A percentile compares a stretch with the other conserved stretches of the same genome.
Evolutionary conservation across 257 asterid genomes (phyloP).

Genomic region (Mitragyna speciosa): DNA sequence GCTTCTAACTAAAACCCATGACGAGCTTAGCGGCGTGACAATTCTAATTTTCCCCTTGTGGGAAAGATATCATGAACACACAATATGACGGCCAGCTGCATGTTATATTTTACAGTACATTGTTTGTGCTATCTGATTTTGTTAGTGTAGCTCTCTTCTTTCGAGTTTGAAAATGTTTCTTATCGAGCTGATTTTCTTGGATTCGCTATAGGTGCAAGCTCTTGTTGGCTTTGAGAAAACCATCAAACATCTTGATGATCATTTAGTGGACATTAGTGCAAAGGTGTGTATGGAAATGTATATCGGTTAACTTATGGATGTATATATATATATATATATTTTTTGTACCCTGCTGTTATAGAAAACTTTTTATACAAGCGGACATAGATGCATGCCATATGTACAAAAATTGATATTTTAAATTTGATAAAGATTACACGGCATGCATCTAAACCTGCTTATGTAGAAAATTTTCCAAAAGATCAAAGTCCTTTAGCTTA

Average conservation of each 20-base stretch:
- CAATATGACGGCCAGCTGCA: not conserved
- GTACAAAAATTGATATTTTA: not conserved
- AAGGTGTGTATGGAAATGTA: slow-evolving; percentile 45
- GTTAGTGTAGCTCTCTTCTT: not conserved
- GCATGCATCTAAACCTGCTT: not conserved
- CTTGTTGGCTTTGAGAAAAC: slow-evolving; percentile 93
- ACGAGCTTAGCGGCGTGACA: not conserved
- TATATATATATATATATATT: too few species aligned
- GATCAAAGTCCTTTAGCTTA: not conserved
- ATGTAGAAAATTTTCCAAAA: too few species aligned
- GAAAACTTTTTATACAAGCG: not conserved
- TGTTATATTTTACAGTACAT: not conserved
- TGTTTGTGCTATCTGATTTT: not conserved
- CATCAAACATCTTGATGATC: slow-evolving; percentile 86
- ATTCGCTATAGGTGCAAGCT: slow-evolving; percentile 73
- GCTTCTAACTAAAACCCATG: not conserved
- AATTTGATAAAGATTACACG: not conserved
- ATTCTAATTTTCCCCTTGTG: not conserved
- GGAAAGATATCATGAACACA: not conserved
- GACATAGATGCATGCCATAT: not conserved
- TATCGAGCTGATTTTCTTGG: not conserved
- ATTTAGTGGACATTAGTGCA: slow-evolving; percentile 73
- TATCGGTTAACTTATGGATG: not conserved
- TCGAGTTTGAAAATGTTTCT: not conserved
- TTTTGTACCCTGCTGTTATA: too few species aligned